Percentiles rank a stretch among this genome's conserved stretches.
Conservation (phyloP, 1,139 yeast genomes). For the Eremothecium cymbalariae region DNA sequence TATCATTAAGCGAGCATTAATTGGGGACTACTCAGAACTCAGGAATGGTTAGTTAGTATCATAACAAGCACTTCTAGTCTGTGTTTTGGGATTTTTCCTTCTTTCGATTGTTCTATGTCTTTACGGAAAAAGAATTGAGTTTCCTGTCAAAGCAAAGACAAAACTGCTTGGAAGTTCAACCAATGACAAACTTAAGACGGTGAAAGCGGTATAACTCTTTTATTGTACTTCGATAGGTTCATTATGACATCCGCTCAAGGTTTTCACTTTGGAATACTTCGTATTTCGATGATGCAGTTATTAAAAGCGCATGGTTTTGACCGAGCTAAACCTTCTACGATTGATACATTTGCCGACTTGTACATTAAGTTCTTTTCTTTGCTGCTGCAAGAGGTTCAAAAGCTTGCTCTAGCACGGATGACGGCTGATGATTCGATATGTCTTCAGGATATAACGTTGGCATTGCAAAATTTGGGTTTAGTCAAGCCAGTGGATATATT, state of each 20-base stretch:
- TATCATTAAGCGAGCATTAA: no score
- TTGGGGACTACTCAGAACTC: no score
- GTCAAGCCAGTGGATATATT: slow-evolving; percentile 41
- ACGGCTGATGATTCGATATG: slow-evolving; percentile 38
- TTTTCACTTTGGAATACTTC: slow-evolving; percentile 51
- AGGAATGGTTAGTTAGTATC: no score
- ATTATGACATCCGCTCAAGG: slow-evolving; percentile 29
- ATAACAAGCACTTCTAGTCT: no score
- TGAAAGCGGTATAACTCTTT: no score
- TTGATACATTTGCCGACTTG: slow-evolving; percentile 57
- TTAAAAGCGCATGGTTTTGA: slow-evolving; percentile 69
- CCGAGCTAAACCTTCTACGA: slow-evolving; percentile 51
- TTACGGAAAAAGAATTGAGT: no score
- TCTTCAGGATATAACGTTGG: slow-evolving; percentile 53
- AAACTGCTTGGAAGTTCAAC: no score
- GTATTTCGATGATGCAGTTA: slow-evolving; percentile 59
- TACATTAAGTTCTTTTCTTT: slow-evolving; percentile 47
- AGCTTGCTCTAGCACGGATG: slow-evolving; percentile 33
- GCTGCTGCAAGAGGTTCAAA: slow-evolving; percentile 37
- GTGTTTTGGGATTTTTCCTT: no score
- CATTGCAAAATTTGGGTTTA: slow-evolving; percentile 48
- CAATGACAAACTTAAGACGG: no score
- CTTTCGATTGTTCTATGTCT: no score
- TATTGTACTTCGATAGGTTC: no score
- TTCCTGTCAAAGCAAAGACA: no score